phyloP scores from a whole-genome alignment of 176 grass and related monocot species.

The Poa pratensis region DNA sequence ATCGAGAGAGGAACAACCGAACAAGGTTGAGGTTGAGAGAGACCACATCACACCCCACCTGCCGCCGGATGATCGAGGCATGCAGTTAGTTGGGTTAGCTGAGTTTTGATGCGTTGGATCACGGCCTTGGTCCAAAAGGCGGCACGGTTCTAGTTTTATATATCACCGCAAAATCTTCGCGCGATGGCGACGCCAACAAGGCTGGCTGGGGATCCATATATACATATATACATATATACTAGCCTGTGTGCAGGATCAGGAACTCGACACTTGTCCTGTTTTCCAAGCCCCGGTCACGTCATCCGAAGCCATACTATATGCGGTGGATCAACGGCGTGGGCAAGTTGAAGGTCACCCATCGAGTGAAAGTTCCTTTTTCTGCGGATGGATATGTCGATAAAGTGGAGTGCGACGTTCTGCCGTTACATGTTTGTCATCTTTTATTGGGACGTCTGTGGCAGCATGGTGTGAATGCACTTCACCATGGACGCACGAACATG shows the following conservation, averaged over 20 bases:
- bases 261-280: constrained; percentile 43
- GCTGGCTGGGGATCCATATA: background rate
- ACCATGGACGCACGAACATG: no score
- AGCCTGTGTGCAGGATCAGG: constrained; percentile 19
- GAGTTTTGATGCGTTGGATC: background rate
- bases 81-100: constrained; percentile 32
- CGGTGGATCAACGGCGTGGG: no score
- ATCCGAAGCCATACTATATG: no score
- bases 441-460: no score
- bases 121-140: constrained; percentile 39
- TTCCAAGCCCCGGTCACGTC: background rate
- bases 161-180: constrained; percentile 35
- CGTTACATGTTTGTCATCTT: no score
- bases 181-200: constrained; percentile 38
- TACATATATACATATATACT: no score
- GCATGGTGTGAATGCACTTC: no score
- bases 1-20: background rate
- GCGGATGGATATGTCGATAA: no score
- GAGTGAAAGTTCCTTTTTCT: no score
- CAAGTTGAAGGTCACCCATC: no score
- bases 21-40: no score
- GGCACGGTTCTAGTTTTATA: constrained; percentile 15
- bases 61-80: background rate
- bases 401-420: no score
- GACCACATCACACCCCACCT: background rate